Base-by-base conservation (phyloP, 257 asterid species). In the Osmanthus fragrans region DNA sequence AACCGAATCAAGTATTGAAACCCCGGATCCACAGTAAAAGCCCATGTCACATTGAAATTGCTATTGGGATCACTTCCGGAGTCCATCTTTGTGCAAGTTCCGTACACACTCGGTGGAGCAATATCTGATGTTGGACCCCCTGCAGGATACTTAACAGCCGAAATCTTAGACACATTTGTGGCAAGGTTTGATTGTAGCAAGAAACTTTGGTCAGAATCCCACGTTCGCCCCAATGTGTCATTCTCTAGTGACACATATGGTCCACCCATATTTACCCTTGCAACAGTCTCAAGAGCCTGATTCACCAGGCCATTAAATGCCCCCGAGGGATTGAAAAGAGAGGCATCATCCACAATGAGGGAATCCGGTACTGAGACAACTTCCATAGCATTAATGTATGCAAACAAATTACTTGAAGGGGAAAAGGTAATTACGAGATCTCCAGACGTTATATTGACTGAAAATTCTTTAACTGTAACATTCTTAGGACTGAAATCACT, bases 201-300 rank as follows among this genome's bases (percentile, higher is more conserved):
- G 82, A 82, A 93, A 33, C 18, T 39, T 19, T 58, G 42, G 80
- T 92, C 98, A 7, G 93, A 49, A 75, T 81, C 85, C 98, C 98
- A 92, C 27, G 85, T 84, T 58, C 97, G 69, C 73, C 98, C 90
- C 63, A 94, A 83, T 0, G 94, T 88, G 81, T 94, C 97, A 69
- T 92, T 94, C 29, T 60, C 79, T 16, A 73, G 49, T 0, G 97
- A 72, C 45, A 93, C 89, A 2, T 84, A n/a, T 7, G 95, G 87
- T 7, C 98, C 98, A 13, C 97, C 97, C 98, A 94, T 92, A 63
- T 94, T 94, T 16, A 93, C 92, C 86, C 96, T 84, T 21, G 81
- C 81, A 65, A 89, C 91, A 0, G 94, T 91, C 84, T 93, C 96
- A 21, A 93, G 49, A 29, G 96, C 91, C 65, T 84, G 81, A 47